Evolutionary conservation across 805 yeast species (phyloP).

Genomic region (Lachancea lanzarotensis): DNA sequence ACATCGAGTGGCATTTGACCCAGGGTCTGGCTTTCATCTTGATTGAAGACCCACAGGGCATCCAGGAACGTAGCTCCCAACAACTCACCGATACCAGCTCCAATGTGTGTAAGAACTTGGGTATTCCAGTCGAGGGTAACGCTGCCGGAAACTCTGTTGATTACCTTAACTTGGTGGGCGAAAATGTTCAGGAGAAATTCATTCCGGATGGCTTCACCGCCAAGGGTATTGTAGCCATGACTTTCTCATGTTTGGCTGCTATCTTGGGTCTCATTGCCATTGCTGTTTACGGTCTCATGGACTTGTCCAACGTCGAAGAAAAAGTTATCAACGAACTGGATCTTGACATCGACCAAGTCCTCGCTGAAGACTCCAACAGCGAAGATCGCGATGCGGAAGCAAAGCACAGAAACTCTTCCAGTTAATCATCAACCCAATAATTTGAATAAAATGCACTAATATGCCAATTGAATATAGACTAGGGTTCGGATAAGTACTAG

Average conservation of each 20-base stretch:
- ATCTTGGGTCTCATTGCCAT: slow-evolving; percentile 73
- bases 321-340: slow-evolving; percentile 50
- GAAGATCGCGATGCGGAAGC: slow-evolving; percentile 1
- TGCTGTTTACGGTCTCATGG: slow-evolving; percentile 80
- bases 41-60: slow-evolving; percentile 73
- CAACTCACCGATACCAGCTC: slow-evolving; percentile 55
- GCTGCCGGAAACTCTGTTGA: slow-evolving; percentile 78
- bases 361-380: slow-evolving; percentile 24
- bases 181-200: slow-evolving; percentile 56
- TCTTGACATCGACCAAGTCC: slow-evolving; percentile 38
- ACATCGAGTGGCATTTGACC: slow-evolving; percentile 95
- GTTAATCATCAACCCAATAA: background rate
- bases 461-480: background rate
- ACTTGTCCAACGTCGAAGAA: slow-evolving; percentile 61
- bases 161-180: slow-evolving; percentile 63
- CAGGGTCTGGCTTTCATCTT: slow-evolving; percentile 84
- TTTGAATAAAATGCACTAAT: background rate
- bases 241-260: slow-evolving; percentile 84
- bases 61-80: slow-evolving; percentile 50
- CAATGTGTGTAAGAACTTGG: slow-evolving; percentile 52
- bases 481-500: background rate
- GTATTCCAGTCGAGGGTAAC: slow-evolving; percentile 59
- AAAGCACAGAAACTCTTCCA: background rate
- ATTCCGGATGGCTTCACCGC: slow-evolving; percentile 92
- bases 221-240: slow-evolving; percentile 89